Evolutionary conservation across 305 asterid species (phyloP), one percentile per base, ranked within the genome.

Genomic region (Euphrasia arctica): DNA sequence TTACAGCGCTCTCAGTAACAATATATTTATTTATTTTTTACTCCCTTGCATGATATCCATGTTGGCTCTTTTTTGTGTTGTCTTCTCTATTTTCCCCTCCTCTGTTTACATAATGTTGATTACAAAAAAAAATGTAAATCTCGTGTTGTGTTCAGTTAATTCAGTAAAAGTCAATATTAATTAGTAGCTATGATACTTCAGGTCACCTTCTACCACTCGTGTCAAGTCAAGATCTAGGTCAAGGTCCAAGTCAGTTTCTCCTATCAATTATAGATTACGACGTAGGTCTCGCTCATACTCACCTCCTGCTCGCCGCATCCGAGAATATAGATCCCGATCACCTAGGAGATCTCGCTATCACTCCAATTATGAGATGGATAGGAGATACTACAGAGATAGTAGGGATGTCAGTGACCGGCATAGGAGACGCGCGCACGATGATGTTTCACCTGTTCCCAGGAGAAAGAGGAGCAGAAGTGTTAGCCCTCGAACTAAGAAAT

Each of bases 401-500:
- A 76, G 89, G 75, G 88, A 81, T 83, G 79, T 42, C 60, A 78
- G 81, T 67, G 83, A 88, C 56, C 85, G 86, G 74, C 72, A 68
- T 67, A 75, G 90, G 72, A 78, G 88, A 71, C 78, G 81, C 34
- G 91, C 73, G 4, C 74, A 69, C 71, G 91, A 75, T 68, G 76
- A 78, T 22, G 81, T 54, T 74, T 79, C 86, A 52, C 85, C 84
- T 43, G 73, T 74, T 79, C 76, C 84, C 52, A 77, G 96, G 78
- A 84, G 95, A 79, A 78, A 87, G 69, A 82, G 89, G 72, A 90
- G 96, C 80, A 80, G 91, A 73, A 89, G 91, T 81, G 74, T 55
- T 59, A 85, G 88, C 78, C 97, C 97, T 54, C 75, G 79, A 72
- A 42, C 73, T 50, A 90, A 80, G 80, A 92, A 81, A 83, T 65